Conservation (phyloP, 768 basidiomycete species). For the Tricholoma sp. region DNA sequence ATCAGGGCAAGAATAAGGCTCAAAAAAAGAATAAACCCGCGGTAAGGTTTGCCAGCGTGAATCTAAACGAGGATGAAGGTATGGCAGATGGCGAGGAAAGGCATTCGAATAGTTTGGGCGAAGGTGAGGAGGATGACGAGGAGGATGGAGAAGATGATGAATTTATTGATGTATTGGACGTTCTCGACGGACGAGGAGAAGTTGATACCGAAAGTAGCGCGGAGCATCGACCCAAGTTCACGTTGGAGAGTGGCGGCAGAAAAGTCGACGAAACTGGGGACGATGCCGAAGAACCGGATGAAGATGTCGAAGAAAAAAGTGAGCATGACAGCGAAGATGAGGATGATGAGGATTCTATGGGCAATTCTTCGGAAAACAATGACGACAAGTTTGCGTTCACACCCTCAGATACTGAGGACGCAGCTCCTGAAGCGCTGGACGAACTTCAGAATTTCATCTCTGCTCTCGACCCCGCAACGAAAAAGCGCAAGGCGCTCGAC, state of each 20-base stretch:
- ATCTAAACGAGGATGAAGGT: conserved; percentile 59
- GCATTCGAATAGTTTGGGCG: conserved; percentile 33
- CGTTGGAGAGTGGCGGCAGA: conserved; percentile 11
- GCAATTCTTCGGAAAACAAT: conserved; percentile 32
- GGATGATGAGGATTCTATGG: conserved; percentile 27
- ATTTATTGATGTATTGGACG: conserved; percentile 60
- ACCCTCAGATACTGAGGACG: conserved; percentile 45
- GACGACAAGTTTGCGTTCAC: conserved; percentile 42
- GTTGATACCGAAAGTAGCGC: conserved; percentile 36
- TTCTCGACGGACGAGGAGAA: conserved; percentile 59
- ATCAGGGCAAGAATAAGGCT: conserved; percentile 20
- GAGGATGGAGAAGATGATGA: conserved; percentile 42
- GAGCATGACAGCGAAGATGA: conserved; percentile 25
- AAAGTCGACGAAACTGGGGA: conserved; percentile 16
- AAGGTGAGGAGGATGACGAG: conserved; percentile 36
- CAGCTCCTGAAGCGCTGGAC: conserved; percentile 55
- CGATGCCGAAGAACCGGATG: conserved; percentile 32
- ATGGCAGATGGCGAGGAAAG: conserved; percentile 11
- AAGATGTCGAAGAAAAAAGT: conserved; percentile 10
- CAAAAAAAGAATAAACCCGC: conserved; percentile 24
- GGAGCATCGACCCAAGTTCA: conserved; percentile 17
- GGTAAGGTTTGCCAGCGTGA: conserved; percentile 49
- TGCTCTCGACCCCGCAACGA: conserved; percentile 50
- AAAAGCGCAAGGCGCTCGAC: conserved; percentile 66
- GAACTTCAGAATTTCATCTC: conserved; percentile 71